Evolutionary conservation across 768 basidiomycete species (phyloP), one percentile per base, ranked within the genome.

Genomic region (Leccinum fibrillosum): DNA sequence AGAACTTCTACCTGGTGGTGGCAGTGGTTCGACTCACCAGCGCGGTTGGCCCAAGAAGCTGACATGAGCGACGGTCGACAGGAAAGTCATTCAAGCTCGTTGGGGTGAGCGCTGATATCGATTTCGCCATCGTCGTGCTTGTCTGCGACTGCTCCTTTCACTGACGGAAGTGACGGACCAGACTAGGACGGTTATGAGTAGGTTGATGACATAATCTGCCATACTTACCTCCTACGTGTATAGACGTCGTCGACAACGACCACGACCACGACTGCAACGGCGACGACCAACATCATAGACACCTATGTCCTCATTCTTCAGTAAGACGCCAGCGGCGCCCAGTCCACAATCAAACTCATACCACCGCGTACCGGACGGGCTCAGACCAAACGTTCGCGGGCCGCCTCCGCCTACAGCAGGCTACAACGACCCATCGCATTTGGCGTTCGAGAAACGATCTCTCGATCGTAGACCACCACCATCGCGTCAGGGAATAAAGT

Each of bases 361-460:
- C 69, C 69, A 72, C 50, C 78, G 80, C 55, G 35, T 80, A 8
- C 79, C 80, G 5, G 75, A 77, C 50, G 66, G 70, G 15, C 69
- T 72, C 34, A 71, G 79, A 56, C 68, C 76, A 45, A 63, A 50
- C 69, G 72, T 37, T 55, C 74, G 64, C n/a, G 71, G 66, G 21
- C 73, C 69, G 30, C 75, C 75, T 10, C 78, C 32, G 12, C 12
- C 77, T 19, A 68, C 73, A n/a, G 47, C 28, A 23, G 79, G 78
- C 47, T 86, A 86, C 66, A 85, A 84, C 60, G 84, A 85, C 64
- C 79, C 83, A 2, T 75, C 80, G 5, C 65, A 61, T 37, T 63
- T 75, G 13, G 54, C 78, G n/a, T 84, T 83, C 56, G 83, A 85
- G 66, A 84, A 83, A 62, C 72, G 77, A 49, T 60, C 71, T 4